These are phyloP conservation scores for Decorospora gaudefroyi DNA, from an alignment of 2,329 filamentous ascomycete genomes.

Conservation along the genomic window DNA sequence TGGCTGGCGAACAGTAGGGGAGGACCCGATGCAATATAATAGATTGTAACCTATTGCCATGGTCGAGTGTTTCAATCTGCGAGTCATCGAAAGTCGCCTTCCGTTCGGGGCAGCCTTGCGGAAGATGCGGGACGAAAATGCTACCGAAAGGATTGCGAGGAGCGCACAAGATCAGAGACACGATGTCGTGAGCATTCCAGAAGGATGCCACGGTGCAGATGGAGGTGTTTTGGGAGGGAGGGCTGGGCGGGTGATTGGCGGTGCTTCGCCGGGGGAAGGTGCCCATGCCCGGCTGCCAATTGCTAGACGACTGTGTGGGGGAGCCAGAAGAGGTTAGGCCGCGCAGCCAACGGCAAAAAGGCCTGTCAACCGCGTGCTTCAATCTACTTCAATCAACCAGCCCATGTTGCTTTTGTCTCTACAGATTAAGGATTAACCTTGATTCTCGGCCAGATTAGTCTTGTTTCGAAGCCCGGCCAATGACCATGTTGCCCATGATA, in stretches of 20 bases:
- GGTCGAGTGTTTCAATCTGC: conserved; percentile 32
- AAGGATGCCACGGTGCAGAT: conserved; percentile 29
- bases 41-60: conserved; percentile 34
- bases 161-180: conserved; percentile 8
- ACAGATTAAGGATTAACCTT: conserved; percentile 38
- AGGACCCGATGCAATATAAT: conserved; percentile 37
- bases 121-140: conserved; percentile 15
- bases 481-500: conserved; percentile 30
- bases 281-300: conserved; percentile 15
- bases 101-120: conserved; percentile 28
- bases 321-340: conserved; percentile 19
- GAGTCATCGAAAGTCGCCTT: conserved; percentile 19
- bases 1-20: conserved; percentile 14
- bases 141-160: conserved; percentile 11
- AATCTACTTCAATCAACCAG: conserved; percentile 47
- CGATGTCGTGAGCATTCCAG: conserved; percentile 22
- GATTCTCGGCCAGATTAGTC: conserved; percentile 30
- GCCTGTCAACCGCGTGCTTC: conserved; percentile 37
- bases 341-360: conserved; percentile 28
- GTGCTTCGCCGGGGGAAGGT: too few relatives aligned
- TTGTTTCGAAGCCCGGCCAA: conserved; percentile 29
- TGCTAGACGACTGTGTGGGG: conserved; percentile 28
- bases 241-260: too few relatives aligned
- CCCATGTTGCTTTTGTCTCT: conserved; percentile 29
- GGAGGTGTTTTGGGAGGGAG: conserved; percentile 21